These are phyloP conservation scores for Skeletonema tropicum DNA, from an alignment of 108 stramenopile genomes.

Conservation along the genomic window DNA sequence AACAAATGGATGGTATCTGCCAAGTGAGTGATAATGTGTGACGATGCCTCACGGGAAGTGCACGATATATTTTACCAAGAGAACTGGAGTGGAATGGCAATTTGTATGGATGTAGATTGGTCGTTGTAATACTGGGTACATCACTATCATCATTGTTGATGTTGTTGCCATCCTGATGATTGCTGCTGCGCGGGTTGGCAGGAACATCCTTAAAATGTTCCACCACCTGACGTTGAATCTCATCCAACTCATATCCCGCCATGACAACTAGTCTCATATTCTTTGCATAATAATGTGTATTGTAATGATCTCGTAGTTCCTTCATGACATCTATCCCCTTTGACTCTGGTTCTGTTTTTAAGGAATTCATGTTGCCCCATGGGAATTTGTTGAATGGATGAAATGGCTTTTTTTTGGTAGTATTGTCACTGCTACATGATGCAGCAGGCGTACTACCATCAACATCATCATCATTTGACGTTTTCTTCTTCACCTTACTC, in stretches of 20 bases:
- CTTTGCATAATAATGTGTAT: constrained; percentile 80
- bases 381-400: constrained; percentile 65
- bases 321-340: constrained; percentile 68
- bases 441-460: not conserved
- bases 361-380: constrained; percentile 80
- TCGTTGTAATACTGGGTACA: not conserved
- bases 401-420: constrained; percentile 64
- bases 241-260: constrained; percentile 85
- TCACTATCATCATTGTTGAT: too few relatives aligned
- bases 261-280: constrained; percentile 90
- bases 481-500: not conserved
- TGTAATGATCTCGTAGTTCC: constrained; percentile 72
- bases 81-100: constrained; percentile 62
- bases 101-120: constrained; percentile 41
- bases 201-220: constrained; percentile 69
- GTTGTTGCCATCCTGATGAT: not conserved
- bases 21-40: constrained; percentile 81
- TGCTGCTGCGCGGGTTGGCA: constrained; percentile 53
- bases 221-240: constrained; percentile 69
- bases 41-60: constrained; percentile 72
- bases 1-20: constrained; percentile 67
- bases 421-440: not conserved
- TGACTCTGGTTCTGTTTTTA: constrained; percentile 65
- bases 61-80: constrained; percentile 65
- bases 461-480: too few relatives aligned